Evolutionary conservation across 768 basidiomycete species (phyloP).

Genomic region (Termitomyces sp.): DNA sequence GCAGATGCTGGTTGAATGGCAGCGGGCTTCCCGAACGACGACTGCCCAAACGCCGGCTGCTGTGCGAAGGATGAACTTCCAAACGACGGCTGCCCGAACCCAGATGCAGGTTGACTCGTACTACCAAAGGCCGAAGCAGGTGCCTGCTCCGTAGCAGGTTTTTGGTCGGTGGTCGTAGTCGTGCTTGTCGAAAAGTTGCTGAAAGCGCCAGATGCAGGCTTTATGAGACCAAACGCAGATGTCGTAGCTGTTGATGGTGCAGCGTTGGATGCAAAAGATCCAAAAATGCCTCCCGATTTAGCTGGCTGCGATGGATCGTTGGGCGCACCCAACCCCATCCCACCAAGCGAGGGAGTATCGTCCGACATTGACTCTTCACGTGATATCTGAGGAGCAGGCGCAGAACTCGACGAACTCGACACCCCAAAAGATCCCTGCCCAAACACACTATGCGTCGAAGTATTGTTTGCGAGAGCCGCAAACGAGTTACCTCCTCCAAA

Average conservation of each 20-base stretch:
- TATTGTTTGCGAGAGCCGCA: conserved; percentile 12
- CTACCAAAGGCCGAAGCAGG: background rate
- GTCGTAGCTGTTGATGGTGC: conserved; percentile 16
- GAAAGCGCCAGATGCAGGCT: conserved; percentile 44
- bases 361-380: conserved; percentile 49
- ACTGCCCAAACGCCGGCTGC: conserved; percentile 28
- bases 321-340: conserved; percentile 18
- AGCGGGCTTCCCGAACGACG: conserved; percentile 35
- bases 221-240: conserved; percentile 26
- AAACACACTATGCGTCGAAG: conserved; percentile 18
- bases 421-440: conserved; percentile 25
- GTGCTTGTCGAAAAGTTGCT: conserved; percentile 20
- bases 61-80: conserved; percentile 21
- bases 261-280: conserved; percentile 23
- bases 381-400: conserved; percentile 25
- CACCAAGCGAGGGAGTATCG: conserved; percentile 30
- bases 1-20: conserved; percentile 7
- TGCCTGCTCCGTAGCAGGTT: conserved; percentile 5
- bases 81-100: conserved; percentile 14
- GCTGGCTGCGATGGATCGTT: conserved; percentile 24
- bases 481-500: conserved; percentile 19
- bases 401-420: conserved; percentile 12
- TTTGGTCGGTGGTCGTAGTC: conserved; percentile 2
- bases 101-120: conserved; percentile 14
- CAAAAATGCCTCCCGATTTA: conserved; percentile 32